Evolutionary conservation across 768 basidiomycete species (phyloP), one percentile per base, ranked within the genome.

Genomic region (Sutorius australiensis): DNA sequence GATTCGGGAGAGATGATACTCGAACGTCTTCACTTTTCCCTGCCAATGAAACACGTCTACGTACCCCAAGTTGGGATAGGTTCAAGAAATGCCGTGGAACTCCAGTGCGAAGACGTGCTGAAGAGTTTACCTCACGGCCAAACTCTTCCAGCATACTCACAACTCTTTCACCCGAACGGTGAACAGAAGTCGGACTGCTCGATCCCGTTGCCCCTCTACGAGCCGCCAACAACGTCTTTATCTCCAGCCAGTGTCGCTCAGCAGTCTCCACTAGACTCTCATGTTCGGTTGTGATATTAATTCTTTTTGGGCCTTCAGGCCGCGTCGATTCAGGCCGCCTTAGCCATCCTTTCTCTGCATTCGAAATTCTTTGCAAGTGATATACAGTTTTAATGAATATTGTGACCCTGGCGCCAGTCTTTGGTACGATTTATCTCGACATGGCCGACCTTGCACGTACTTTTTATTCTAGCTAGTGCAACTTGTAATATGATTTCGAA

Each of bases 111-210:
- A 36, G 56, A 57, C 24, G 21, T 41, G 24, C 60, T 27, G 38
- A 63, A 53, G 47, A 49, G 12, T 32, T 46, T 59, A 10, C 67
- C 58, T 27, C 60, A 61, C 46, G 54, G 63, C 5, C 66, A 68
- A 13, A 61, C 60, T 39, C 80, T 89, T 17, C 91, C 90, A 2
- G 78, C 84, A 3, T 92, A 92, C 63, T 89, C 87, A 6, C 87
- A 90, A 58, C 74, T 92, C 17, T 92, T 84, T 70, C 72, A 91
- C 62, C 61, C 74, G 16, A 87, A 88, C 59, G 90, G 91, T 16
- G 84, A 89, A 48, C 77, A 77, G 50, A 87, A 82, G 70, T 74
- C 87, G 45, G 88, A 91, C 62, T 76, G 80, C 55, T 80, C 78
- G n/a, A 61, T 46, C 14, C 84, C 82, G 13, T 69, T 89, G 39